Conservation (phyloP, 129 eudicot species). For the Oenanthe sinensis region DNA sequence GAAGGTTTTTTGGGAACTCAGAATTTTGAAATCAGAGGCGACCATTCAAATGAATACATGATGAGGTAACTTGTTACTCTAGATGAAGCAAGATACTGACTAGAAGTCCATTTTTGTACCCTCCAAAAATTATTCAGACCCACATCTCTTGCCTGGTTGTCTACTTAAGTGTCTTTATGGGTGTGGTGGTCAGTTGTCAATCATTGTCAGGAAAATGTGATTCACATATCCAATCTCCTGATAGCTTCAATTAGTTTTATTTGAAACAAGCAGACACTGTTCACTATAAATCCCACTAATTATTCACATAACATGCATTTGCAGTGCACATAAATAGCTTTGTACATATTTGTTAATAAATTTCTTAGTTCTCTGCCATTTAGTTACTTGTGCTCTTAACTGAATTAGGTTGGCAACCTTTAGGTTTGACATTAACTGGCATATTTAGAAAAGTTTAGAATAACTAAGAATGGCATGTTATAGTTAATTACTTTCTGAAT, state of each 20-base stretch:
- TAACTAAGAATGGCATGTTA: background rate
- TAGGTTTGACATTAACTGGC: background rate
- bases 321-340: background rate
- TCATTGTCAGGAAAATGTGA: background rate
- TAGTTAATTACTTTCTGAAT: too few relatives aligned
- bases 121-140: background rate
- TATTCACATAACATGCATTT: background rate
- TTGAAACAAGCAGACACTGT: background rate
- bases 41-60: slow-evolving; percentile 28
- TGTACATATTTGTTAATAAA: background rate
- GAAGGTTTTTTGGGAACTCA: slow-evolving; percentile 33
- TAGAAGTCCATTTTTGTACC: background rate
- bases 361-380: background rate
- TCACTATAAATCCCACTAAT: background rate
- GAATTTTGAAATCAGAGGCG: slow-evolving; percentile 31
- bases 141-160: background rate
- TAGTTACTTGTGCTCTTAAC: background rate
- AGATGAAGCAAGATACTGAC: background rate
- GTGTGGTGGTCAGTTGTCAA: background rate
- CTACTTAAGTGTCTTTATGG: background rate
- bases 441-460: background rate
- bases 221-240: background rate
- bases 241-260: background rate
- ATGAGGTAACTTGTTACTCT: slow-evolving; percentile 42
- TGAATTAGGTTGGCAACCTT: background rate